Evolutionary conservation across 2,329 filamentous ascomycete species (phyloP).

Genomic region (Fusarium penzigii): DNA sequence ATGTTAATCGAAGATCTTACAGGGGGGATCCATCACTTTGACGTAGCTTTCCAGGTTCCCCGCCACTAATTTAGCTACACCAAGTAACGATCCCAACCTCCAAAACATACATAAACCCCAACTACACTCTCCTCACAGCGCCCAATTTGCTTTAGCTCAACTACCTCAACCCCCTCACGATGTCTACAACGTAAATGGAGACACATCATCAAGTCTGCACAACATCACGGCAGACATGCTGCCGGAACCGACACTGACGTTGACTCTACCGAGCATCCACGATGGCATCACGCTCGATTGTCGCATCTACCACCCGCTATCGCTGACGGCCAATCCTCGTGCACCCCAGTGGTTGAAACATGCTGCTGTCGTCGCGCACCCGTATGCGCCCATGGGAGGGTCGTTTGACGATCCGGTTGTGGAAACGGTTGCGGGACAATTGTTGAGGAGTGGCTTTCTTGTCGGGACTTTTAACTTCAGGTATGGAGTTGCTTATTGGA

Average conservation of each 20-base stretch:
- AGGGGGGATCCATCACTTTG: neutral
- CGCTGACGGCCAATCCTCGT: constrained; percentile 36
- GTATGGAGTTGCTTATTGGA: constrained; percentile 44
- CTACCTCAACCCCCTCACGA: neutral
- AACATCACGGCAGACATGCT: constrained; percentile 45
- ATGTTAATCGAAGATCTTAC: too few relatives aligned
- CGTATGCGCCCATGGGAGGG: constrained; percentile 86
- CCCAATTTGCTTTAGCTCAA: too few relatives aligned
- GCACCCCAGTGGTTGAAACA: constrained; percentile 48
- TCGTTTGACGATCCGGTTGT: constrained; percentile 82
- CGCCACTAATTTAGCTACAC: neutral
- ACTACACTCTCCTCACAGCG: neutral
- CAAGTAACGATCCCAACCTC: neutral
- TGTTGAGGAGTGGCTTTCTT: constrained; percentile 71
- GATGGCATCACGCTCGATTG: constrained; percentile 77
- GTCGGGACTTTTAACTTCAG: constrained; percentile 93
- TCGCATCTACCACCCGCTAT: constrained; percentile 74
- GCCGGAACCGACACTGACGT: constrained; percentile 60
- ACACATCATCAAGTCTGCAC: constrained; percentile 3
- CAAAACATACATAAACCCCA: neutral
- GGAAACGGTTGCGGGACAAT: constrained; percentile 59
- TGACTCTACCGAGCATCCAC: constrained; percentile 82
- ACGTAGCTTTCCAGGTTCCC: neutral
- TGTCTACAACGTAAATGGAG: neutral
- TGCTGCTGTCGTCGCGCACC: constrained; percentile 76